These are phyloP conservation scores for Dysphania ambrosioides DNA, from an alignment of 148 eudicot species.

Conservation along the genomic window DNA sequence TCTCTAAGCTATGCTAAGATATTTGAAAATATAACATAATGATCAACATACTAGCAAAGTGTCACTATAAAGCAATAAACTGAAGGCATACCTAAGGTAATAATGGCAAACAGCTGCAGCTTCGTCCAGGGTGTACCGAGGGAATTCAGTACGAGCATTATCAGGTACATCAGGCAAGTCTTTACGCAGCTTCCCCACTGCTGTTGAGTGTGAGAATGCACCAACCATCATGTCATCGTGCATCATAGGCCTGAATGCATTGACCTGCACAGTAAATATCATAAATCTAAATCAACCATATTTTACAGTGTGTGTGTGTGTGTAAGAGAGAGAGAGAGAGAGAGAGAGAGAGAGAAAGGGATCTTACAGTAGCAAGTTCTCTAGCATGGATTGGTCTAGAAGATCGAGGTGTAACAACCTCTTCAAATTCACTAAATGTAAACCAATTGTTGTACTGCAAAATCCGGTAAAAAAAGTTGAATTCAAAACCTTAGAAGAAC, in stretches of 20 bases:
- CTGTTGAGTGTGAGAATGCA: slow-evolving; percentile 96
- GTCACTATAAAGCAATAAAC: neutral
- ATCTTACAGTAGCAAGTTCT: slow-evolving; percentile 73
- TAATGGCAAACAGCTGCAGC: slow-evolving; percentile 86
- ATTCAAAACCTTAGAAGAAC: slow-evolving; percentile 1
- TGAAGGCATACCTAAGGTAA: slow-evolving; percentile 66
- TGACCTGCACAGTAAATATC: slow-evolving; percentile 45
- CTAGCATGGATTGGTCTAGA: slow-evolving; percentile 72
- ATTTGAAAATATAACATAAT: neutral
- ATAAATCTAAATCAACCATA: neutral
- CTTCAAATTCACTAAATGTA: slow-evolving; percentile 75
- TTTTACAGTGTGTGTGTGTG: neutral
- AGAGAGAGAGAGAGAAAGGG: neutral
- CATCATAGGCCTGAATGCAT: slow-evolving; percentile 90
- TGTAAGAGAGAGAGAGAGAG: no score
- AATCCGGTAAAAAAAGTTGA: slow-evolving; percentile 29
- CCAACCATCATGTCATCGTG: slow-evolving; percentile 99
- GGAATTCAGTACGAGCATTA: slow-evolving; percentile 65
- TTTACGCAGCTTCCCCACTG: slow-evolving; percentile 86
- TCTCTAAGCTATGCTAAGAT: neutral
- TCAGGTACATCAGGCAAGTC: slow-evolving; percentile 82
- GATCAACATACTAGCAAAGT: slow-evolving; percentile 2
- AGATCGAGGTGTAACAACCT: slow-evolving; percentile 77
- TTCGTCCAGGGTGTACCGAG: slow-evolving; percentile 79
- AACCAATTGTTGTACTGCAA: slow-evolving; percentile 93